These are phyloP conservation scores for Solanum appendiculatum DNA, from an alignment of 257 asterid genomes.

Conservation along the genomic window DNA sequence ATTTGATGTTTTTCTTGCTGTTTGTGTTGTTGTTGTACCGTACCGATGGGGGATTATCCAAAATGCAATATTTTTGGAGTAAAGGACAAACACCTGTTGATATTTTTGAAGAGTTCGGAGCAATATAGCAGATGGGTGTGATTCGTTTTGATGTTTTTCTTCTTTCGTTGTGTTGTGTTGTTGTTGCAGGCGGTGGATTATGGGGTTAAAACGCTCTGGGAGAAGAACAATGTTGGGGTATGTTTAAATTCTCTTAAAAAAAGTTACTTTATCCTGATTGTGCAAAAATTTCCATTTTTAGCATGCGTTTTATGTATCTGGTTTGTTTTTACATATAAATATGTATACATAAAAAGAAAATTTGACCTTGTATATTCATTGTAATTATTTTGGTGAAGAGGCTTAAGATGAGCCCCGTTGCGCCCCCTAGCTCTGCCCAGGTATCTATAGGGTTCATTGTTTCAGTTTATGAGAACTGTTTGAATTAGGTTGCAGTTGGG, in stretches of 20 bases:
- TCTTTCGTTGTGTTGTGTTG: background rate
- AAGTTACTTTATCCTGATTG: background rate
- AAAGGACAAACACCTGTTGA: background rate
- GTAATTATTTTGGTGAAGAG: background rate
- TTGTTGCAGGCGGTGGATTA: slow-evolving; percentile 53
- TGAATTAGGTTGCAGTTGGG: background rate
- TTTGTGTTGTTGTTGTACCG: background rate
- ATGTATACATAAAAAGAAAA: background rate
- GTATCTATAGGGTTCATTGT: background rate
- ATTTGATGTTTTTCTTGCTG: background rate
- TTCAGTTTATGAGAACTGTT: background rate
- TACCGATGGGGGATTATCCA: background rate
- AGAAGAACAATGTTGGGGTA: slow-evolving; percentile 69
- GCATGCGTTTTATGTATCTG: background rate
- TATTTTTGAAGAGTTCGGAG: background rate
- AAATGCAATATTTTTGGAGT: background rate
- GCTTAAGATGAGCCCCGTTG: background rate
- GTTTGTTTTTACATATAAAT: background rate
- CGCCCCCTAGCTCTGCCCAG: background rate
- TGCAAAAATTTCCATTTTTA: background rate
- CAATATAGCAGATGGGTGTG: background rate
- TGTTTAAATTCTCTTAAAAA: background rate
- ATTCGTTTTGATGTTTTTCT: background rate
- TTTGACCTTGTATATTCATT: background rate
- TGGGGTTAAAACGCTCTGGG: slow-evolving; percentile 60